phyloP scores from a whole-genome alignment of 2,329 filamentous ascomycete genomes.

The Scopulariopsis brevicaulis region DNA sequence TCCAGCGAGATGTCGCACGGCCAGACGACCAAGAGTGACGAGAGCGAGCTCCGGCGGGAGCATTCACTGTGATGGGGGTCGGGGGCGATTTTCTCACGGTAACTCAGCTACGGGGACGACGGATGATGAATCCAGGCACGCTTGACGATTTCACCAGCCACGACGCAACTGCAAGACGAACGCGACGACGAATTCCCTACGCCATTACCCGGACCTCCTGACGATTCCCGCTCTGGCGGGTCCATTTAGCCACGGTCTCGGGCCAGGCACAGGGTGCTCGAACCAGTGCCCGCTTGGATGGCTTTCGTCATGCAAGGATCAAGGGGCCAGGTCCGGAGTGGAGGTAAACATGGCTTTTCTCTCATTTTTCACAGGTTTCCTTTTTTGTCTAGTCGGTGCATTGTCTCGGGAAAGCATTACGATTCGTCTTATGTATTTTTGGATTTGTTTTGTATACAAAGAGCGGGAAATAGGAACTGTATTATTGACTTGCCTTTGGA shows the following conservation, averaged over 20 bases:
- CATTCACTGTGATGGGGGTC: background rate
- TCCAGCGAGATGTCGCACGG: constrained; percentile 1
- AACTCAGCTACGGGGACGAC: background rate
- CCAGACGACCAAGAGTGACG: constrained; percentile 10
- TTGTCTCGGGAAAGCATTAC: background rate
- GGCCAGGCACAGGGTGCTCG: background rate
- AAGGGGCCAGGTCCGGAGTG: background rate
- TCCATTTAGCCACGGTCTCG: background rate
- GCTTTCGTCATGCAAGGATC: background rate
- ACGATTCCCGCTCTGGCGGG: background rate
- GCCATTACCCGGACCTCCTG: background rate
- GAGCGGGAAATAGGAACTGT: background rate
- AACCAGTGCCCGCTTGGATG: background rate
- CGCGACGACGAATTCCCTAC: background rate
- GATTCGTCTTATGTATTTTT: background rate
- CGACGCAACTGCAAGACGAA: background rate
- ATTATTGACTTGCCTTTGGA: background rate
- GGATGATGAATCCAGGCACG: background rate
- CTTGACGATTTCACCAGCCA: background rate
- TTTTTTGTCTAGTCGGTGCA: background rate
- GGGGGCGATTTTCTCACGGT: background rate
- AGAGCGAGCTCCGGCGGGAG: background rate
- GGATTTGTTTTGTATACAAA: background rate
- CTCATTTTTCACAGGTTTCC: background rate
- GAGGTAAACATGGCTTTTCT: background rate